These are phyloP conservation scores for Colletotrichum falcatum DNA, from an alignment of 2,329 filamentous ascomycete genomes.

Conservation along the genomic window DNA sequence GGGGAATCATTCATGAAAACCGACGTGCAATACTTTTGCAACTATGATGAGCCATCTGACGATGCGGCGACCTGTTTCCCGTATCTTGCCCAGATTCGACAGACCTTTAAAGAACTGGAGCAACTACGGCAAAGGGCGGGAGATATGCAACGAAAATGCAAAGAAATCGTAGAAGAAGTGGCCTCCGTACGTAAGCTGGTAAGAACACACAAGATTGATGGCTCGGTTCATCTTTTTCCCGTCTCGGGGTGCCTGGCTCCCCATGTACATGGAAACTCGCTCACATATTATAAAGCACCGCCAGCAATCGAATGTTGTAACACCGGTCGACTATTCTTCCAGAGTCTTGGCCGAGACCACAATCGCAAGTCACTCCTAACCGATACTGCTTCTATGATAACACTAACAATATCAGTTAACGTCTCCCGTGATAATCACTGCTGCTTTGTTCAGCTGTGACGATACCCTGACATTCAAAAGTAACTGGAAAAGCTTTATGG, in stretches of 20 bases:
- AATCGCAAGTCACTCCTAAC: not conserved
- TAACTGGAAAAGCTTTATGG: not conserved
- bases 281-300: not conserved
- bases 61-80: not conserved
- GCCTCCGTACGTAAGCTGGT: not conserved
- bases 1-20: not conserved
- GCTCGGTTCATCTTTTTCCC: not conserved
- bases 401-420: not conserved
- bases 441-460: not conserved
- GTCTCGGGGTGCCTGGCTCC: not conserved
- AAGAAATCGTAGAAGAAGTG: not conserved
- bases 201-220: not conserved
- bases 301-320: not conserved
- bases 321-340: not conserved
- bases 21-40: not conserved
- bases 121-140: not conserved
- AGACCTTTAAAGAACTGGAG: not conserved
- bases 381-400: not conserved
- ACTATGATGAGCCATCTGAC: not conserved
- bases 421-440: not conserved
- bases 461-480: not conserved
- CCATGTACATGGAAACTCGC: not conserved
- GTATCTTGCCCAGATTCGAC: not conserved
- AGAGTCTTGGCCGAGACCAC: not conserved
- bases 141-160: not conserved